Percentiles rank a stretch among this genome's conserved stretches.
Conservation (phyloP, 352 stramenopile genomes). For the Pythium vanterpoolii region DNA sequence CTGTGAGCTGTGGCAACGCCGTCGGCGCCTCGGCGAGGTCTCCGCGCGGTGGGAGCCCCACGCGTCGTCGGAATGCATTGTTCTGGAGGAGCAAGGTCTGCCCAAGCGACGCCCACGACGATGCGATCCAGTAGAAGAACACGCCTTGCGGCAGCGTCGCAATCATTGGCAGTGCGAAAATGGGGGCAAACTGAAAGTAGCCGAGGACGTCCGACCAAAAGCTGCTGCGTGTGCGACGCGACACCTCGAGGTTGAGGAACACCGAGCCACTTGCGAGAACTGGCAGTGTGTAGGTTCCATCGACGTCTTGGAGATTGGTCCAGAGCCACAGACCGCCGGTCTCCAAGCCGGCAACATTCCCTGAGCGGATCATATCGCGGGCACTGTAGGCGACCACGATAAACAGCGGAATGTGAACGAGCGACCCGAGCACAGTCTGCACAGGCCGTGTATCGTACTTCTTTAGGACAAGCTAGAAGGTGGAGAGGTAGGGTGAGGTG, state of each 20-base stretch:
- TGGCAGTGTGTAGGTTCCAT: constrained; percentile 60
- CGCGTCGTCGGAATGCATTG: constrained; percentile 53
- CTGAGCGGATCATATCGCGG: constrained; percentile 72
- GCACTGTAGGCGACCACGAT: constrained; percentile 71
- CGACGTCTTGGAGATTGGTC: constrained; percentile 61
- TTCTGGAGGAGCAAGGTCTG: constrained; percentile 64
- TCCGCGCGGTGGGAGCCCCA: constrained; percentile 46
- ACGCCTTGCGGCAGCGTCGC: constrained; percentile 46
- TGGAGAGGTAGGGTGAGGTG: not conserved
- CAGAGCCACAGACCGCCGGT: constrained; percentile 60
- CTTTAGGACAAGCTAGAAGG: constrained; percentile 45
- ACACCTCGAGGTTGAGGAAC: constrained; percentile 60
- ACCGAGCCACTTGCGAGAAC: constrained; percentile 49
- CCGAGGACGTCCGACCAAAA: constrained; percentile 32
- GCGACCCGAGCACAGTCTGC: constrained; percentile 54
- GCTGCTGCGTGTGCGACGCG: constrained; percentile 14
- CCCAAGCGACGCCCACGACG: constrained; percentile 61
- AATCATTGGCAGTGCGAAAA: constrained; percentile 39
- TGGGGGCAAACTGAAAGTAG: constrained; percentile 38
- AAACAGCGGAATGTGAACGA: constrained; percentile 74
- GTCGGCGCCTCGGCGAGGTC: constrained; percentile 25
- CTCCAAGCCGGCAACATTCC: constrained; percentile 57
- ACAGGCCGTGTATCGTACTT: constrained; percentile 75
- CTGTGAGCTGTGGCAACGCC: not conserved
- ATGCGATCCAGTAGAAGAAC: constrained; percentile 81